phyloP scores from a whole-genome alignment of 768 basidiomycete species.

The Chiua virens region DNA sequence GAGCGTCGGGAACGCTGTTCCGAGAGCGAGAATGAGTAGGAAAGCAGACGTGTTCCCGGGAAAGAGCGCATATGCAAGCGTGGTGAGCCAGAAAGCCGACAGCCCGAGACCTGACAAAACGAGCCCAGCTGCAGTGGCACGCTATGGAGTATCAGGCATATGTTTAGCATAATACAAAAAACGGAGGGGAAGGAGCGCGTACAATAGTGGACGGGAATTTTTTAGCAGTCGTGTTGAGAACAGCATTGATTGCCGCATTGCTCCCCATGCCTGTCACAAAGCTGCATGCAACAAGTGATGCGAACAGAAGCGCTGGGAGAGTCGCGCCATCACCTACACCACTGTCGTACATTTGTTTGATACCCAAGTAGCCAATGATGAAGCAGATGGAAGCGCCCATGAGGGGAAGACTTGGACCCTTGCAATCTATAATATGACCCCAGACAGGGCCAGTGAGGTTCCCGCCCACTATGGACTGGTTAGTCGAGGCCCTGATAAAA shows the following conservation, averaged over 20 bases:
- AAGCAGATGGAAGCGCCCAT: conserved; percentile 57
- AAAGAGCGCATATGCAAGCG: conserved; percentile 67
- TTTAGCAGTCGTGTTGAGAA: conserved; percentile 81
- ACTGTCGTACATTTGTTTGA: conserved; percentile 62
- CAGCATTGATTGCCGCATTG: conserved; percentile 63
- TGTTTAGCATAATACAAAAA: neutral
- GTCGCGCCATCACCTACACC: conserved; percentile 42
- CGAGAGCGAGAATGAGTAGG: conserved; percentile 70
- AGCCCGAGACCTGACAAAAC: conserved; percentile 91
- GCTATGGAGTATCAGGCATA: conserved; percentile 36
- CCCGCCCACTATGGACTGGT: conserved; percentile 57
- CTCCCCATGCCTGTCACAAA: conserved; percentile 79
- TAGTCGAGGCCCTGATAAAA: neutral
- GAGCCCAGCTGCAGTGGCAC: conserved; percentile 72
- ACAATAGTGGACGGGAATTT: conserved; percentile 73
- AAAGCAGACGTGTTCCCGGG: conserved; percentile 79
- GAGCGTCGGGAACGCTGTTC: conserved; percentile 78
- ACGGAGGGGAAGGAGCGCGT: conserved; percentile 23
- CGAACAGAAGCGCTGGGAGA: conserved; percentile 45
- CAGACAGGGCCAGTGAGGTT: conserved; percentile 74
- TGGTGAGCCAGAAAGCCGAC: conserved; percentile 87
- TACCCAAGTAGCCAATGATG: conserved; percentile 74
- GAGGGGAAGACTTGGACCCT: conserved; percentile 71
- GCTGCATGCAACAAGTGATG: conserved; percentile 57
- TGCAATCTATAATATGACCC: conserved; percentile 75